A percentile compares a stretch with the other conserved stretches of the same genome.
Conservation (phyloP, 2,329 filamentous ascomycete genomes). For the Fusarium nelsonii region DNA sequence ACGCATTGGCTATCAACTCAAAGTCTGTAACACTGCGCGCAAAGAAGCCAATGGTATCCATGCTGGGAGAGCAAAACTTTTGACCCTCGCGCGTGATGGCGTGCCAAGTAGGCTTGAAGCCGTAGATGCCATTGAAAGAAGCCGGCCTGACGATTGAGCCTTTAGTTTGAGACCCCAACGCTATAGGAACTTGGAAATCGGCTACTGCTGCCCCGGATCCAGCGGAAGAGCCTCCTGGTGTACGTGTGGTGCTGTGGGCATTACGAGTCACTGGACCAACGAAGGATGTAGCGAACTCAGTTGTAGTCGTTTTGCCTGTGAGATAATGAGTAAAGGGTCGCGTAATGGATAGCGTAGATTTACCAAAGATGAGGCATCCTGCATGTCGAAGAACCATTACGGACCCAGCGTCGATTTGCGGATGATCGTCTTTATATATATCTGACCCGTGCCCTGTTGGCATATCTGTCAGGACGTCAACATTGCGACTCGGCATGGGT, state of each 20-base stretch:
- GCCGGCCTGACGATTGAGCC: conserved; percentile 74
- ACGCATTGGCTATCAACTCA: conserved; percentile 65
- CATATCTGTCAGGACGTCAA: conserved; percentile 57
- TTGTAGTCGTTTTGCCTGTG: conserved; percentile 57
- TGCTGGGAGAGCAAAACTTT: conserved; percentile 68
- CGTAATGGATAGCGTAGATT: conserved; percentile 51
- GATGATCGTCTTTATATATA: conserved; percentile 61
- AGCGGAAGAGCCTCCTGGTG: conserved; percentile 74
- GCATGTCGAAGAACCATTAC: conserved; percentile 64
- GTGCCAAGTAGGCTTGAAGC: conserved; percentile 75
- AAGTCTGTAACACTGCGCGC: conserved; percentile 70
- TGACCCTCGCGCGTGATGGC: conserved; percentile 71
- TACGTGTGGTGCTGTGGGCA: conserved; percentile 71
- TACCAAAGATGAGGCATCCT: conserved; percentile 66
- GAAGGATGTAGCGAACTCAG: conserved; percentile 68
- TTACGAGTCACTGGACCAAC: conserved; percentile 66
- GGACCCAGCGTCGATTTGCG: conserved; percentile 63
- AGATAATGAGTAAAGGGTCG: conserved; percentile 59
- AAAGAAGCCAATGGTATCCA: conserved; percentile 74
- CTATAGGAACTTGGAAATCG: conserved; percentile 72
- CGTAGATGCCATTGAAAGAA: conserved; percentile 74
- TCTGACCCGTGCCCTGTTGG: conserved; percentile 66
- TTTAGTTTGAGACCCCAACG: conserved; percentile 74
- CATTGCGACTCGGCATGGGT: accelerated
- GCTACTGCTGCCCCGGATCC: conserved; percentile 75